Conservation (phyloP, 768 basidiomycete species). For the Lactarius tabidus region DNA sequence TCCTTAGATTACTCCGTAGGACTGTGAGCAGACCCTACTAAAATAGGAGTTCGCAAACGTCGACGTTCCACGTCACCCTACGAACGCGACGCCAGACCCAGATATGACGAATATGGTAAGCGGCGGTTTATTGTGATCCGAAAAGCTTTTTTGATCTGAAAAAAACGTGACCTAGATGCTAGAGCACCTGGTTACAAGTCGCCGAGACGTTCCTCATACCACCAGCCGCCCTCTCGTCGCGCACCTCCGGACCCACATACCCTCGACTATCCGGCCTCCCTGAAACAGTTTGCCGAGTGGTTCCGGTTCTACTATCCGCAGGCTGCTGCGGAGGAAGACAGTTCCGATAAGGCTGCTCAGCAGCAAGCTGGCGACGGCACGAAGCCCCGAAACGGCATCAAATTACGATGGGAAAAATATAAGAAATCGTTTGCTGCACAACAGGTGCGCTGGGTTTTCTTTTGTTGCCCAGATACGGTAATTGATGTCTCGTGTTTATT, state of each 20-base stretch:
- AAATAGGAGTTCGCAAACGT: slow-evolving; percentile 61
- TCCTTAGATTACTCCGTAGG: not conserved
- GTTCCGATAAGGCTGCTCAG: slow-evolving; percentile 77
- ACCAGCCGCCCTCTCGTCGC: slow-evolving; percentile 43
- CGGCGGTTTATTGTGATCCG: not conserved
- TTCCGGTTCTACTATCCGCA: slow-evolving; percentile 73
- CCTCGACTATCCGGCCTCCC: slow-evolving; percentile 72
- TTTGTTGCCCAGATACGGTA: not conserved
- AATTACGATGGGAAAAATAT: slow-evolving; percentile 86
- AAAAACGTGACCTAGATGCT: slow-evolving; percentile 43
- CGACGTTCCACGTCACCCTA: slow-evolving; percentile 77
- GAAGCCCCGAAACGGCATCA: slow-evolving; percentile 82
- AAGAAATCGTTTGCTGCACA: slow-evolving; percentile 84
- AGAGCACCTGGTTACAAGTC: slow-evolving; percentile 62
- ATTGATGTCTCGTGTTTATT: slow-evolving; percentile 13
- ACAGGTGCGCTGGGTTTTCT: slow-evolving; percentile 58
- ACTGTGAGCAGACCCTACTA: slow-evolving; percentile 2
- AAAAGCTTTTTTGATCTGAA: slow-evolving; percentile 17
- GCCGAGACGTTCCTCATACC: slow-evolving; percentile 55
- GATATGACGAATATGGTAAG: slow-evolving; percentile 83
- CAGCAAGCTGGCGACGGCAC: slow-evolving; percentile 78
- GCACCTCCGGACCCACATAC: slow-evolving; percentile 76
- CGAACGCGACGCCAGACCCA: slow-evolving; percentile 75
- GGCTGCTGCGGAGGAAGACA: slow-evolving; percentile 78
- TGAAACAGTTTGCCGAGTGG: slow-evolving; percentile 88